Conservation (phyloP, 148 eudicot species). For the Cornus controversa region DNA sequence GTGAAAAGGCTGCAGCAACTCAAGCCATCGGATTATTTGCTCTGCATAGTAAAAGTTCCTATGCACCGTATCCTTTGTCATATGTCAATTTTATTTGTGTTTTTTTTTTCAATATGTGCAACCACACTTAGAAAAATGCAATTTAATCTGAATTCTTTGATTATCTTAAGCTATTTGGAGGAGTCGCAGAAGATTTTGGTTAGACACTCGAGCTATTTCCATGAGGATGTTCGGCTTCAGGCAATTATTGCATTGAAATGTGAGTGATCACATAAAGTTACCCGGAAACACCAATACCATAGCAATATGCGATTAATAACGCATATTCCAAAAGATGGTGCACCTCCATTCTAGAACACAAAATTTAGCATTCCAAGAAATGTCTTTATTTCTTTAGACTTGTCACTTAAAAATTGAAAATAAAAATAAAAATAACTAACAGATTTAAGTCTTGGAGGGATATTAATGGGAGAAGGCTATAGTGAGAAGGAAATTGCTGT, state of each 20-base stretch:
- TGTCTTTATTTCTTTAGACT: not conserved
- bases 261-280: constrained; percentile 67
- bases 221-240: constrained; percentile 98
- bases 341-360: not conserved
- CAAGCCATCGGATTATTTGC: constrained; percentile 95
- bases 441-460: not conserved
- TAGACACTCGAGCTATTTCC: constrained; percentile 82
- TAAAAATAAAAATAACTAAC: too few relatives aligned
- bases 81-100: not conserved
- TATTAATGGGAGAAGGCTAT: not conserved
- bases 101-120: not conserved
- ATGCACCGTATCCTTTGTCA: constrained; percentile 85
- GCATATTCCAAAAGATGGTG: not conserved
- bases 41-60: constrained; percentile 75
- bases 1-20: constrained; percentile 99
- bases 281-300: not conserved
- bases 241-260: constrained; percentile 81
- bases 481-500: not conserved
- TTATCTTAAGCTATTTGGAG: constrained; percentile 70
- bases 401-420: not conserved
- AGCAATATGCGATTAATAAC: not conserved
- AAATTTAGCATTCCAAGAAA: not conserved
- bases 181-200: constrained; percentile 79
- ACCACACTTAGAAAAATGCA: not conserved
- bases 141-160: constrained; percentile 31